Conservation (phyloP, 345 rosid species). For the Firmiana major region DNA sequence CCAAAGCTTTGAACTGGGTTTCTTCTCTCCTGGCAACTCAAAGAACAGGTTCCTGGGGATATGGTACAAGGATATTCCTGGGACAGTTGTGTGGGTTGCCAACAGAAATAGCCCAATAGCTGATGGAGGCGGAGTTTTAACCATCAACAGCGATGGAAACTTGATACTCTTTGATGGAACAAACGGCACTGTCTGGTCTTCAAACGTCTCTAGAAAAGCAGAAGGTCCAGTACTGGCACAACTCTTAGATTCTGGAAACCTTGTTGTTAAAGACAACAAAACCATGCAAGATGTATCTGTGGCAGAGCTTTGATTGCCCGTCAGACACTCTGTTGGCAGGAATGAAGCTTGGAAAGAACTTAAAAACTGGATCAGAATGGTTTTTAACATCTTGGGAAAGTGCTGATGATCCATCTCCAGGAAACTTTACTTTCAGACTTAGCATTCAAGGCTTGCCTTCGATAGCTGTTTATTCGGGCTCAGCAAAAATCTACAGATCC, state of each 20-base stretch:
- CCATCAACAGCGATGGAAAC: slow-evolving; percentile 26
- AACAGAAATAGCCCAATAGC: no score
- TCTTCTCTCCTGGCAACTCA: background rate
- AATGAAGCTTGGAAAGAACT: slow-evolving; percentile 22
- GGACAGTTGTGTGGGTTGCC: no score
- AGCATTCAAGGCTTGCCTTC: background rate
- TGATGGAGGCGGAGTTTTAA: slow-evolving; percentile 1
- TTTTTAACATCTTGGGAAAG: background rate
- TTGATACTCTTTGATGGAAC: background rate
- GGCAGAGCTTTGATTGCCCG: slow-evolving; percentile 36
- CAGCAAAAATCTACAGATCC: background rate
- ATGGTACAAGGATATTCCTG: background rate
- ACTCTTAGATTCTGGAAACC: slow-evolving; percentile 31
- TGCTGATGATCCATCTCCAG: background rate
- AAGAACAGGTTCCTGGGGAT: background rate
- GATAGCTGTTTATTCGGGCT: background rate
- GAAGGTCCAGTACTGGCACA: slow-evolving; percentile 6
- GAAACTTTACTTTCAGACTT: background rate
- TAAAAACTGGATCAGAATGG: background rate
- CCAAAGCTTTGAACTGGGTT: background rate
- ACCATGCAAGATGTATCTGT: slow-evolving; percentile 12
- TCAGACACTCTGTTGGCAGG: slow-evolving; percentile 16
- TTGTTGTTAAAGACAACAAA: slow-evolving; percentile 19
- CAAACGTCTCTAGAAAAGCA: slow-evolving; percentile 12
- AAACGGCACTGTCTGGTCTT: slow-evolving; percentile 21